Base-by-base conservation (phyloP, 208 protist species). In the Trypanosoma rangeli region DNA sequence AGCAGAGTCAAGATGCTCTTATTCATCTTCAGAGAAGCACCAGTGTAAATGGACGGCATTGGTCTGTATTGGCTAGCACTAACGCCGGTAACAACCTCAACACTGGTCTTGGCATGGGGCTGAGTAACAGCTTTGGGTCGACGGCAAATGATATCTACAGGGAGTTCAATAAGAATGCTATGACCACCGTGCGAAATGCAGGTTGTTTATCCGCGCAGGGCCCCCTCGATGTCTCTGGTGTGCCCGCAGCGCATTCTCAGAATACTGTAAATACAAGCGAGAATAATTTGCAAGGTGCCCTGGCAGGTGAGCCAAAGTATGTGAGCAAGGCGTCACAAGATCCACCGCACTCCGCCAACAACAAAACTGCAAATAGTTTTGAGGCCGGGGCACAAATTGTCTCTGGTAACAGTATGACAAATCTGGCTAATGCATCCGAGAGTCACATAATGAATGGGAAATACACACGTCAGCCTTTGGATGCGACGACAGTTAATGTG, bases 11-110 rank as follows among this genome's bases (percentile, higher is more conserved):
- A 64, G 74, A 81, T 48, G 91, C 88, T 0, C 82, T 96, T 13
- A 71, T 96, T 57, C 86, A 90, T 33, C 68, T 96, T 44, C 88
- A 96, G 66, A 78, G 87, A 52, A 89, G 77, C 62, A 94, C 84
- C 0, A 90, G 75, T 79, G 73, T 90, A 54, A 84, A 85, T 74
- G 85, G 84, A 22, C 77, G 85, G 15, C 82, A 90, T 65, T 90
- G 84, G 85, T 79, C 79, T 37, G 57, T 87, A 7, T 58, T 87
- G n/a, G 49, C 44, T 37, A 54, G 33, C 58, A 50, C 26, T 26
- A 39, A 48, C 31, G 31, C 66, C 42, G 52, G 33, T 20, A 50
- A n/a, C 18, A 68, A 35, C 39, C 28, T 18, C 24, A 61, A 33
- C 42, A 61, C n/a, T 59, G 35, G 22, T 22, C 18, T 60, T 73